Evolutionary conservation across 2,329 filamentous ascomycete genomes (phyloP).

Genomic region (Neopestalotiopsis sp.): DNA sequence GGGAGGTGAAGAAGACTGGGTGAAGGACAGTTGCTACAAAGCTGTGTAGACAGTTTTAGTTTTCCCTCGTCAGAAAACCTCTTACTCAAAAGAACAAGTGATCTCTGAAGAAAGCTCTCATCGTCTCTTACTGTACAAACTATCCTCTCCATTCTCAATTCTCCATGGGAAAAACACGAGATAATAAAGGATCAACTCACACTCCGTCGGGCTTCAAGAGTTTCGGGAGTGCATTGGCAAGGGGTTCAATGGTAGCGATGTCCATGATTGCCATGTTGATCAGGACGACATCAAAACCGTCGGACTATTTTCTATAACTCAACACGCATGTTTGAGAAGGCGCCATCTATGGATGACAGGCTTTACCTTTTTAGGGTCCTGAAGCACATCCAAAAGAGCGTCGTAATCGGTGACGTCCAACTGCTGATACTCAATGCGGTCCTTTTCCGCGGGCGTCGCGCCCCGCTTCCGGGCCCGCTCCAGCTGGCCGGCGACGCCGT

Average conservation of each 20-base stretch:
- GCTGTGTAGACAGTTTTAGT: constrained; percentile 28
- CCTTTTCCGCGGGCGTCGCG: constrained; percentile 19
- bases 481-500: constrained; percentile 48
- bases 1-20: constrained; percentile 54
- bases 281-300: constrained; percentile 46
- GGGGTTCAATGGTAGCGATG: constrained; percentile 45
- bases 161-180: too few relatives aligned
- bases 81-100: neutral
- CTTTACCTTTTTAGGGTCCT: neutral
- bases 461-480: constrained; percentile 35
- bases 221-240: constrained; percentile 44
- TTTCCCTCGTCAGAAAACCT: neutral
- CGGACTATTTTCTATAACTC: constrained; percentile 23
- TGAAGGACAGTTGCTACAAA: constrained; percentile 54
- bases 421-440: constrained; percentile 34
- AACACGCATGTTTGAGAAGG: neutral
- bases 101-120: neutral
- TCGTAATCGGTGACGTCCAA: constrained; percentile 44
- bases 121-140: neutral
- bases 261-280: constrained; percentile 59
- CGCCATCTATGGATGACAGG: neutral
- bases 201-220: constrained; percentile 46
- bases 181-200: constrained; percentile 35
- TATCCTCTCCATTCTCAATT: too few relatives aligned
- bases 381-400: constrained; percentile 33